Evolutionary conservation across 345 rosid species (phyloP).

Genomic region (Garcia nutans): DNA sequence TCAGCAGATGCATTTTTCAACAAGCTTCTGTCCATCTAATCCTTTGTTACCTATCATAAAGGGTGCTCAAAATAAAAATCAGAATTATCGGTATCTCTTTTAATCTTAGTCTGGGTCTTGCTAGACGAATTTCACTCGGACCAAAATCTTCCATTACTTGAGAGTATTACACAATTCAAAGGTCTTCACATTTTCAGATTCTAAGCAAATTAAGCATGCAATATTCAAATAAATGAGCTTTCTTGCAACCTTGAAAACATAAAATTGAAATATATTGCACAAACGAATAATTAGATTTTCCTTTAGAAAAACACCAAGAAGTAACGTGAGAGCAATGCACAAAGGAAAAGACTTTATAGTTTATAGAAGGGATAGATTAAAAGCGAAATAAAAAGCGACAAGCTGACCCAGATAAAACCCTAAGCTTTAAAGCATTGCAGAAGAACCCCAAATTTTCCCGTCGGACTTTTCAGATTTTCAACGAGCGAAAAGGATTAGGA

Average conservation of each 20-base stretch:
- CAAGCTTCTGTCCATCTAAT: background rate
- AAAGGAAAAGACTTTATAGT: background rate
- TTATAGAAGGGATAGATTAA: too few relatives aligned
- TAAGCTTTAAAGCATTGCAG: background rate
- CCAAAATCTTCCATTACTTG: background rate
- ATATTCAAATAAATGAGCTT: background rate
- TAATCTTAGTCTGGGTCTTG: background rate
- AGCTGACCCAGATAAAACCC: constrained; percentile 12
- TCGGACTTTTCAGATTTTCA: background rate
- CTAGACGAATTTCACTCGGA: background rate
- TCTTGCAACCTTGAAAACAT: background rate
- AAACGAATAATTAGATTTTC: background rate
- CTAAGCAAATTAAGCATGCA: background rate
- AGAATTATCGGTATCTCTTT: background rate
- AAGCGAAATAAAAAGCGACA: background rate
- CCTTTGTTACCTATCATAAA: background rate
- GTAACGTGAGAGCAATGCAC: background rate
- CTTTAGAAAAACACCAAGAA: background rate
- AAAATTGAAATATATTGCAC: background rate
- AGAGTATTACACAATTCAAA: background rate
- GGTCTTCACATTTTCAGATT: background rate
- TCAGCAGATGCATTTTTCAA: background rate
- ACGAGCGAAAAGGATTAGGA: background rate
- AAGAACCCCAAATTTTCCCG: constrained; percentile 9
- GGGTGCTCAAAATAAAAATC: background rate